Percentiles rank a stretch among this genome's conserved stretches.
Evolutionary conservation across 768 basidiomycete genomes (phyloP).

Genomic region (Lyophyllum decastes): DNA sequence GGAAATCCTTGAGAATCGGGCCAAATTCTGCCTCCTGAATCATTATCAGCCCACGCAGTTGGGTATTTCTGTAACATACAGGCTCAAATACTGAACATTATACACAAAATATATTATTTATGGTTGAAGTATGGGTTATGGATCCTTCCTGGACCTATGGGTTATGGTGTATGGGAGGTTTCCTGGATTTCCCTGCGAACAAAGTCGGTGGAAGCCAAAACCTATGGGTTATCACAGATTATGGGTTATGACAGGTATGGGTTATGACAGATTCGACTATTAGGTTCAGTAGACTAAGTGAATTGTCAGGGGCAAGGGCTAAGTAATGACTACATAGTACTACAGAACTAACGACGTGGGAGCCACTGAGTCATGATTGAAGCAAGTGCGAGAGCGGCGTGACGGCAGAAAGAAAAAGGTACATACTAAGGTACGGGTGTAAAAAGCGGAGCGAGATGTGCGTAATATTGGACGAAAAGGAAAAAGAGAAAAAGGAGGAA

Average conservation of each 20-base stretch:
- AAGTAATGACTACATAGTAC: constrained; percentile 7
- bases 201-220: neutral
- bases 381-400: neutral
- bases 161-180: neutral
- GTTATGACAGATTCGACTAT: neutral
- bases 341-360: constrained; percentile 12
- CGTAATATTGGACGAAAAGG: neutral
- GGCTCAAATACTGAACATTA: no score
- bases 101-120: no score
- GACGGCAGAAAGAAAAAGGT: constrained; percentile 2
- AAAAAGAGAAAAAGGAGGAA: neutral
- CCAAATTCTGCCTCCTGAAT: no score
- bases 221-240: neutral
- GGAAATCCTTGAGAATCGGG: no score
- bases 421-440: constrained; percentile 4
- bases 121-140: neutral
- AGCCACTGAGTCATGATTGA: constrained; percentile 1
- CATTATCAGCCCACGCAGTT: no score
- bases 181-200: neutral
- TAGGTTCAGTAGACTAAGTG: neutral
- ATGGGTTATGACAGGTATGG: neutral
- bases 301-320: neutral
- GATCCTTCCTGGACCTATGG: neutral
- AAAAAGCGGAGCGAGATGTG: neutral
- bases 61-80: no score